These are phyloP conservation scores for Platanthera guangdongensis DNA, from an alignment of 106 monocot species.

Conservation along the genomic window DNA sequence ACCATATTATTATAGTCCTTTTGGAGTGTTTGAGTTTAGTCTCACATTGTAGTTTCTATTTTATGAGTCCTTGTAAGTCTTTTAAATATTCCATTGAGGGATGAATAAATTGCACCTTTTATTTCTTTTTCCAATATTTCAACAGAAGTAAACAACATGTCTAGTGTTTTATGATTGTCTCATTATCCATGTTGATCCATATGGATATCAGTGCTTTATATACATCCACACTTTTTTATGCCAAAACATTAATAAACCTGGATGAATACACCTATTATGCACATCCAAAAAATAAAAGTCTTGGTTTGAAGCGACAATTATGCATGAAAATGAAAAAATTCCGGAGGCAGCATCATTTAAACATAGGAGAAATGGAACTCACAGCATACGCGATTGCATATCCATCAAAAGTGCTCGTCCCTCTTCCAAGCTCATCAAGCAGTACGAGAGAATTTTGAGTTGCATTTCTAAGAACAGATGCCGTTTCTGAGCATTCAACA, in stretches of 20 bases:
- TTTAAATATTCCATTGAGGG: too few species aligned
- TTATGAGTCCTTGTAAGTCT: too few species aligned
- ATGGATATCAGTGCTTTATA: too few species aligned
- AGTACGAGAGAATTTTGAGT: slow-evolving; percentile 85
- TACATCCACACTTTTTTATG: too few species aligned
- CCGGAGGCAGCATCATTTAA: neutral
- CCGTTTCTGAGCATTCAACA: slow-evolving; percentile 91
- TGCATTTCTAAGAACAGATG: slow-evolving; percentile 72
- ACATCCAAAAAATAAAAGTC: neutral
- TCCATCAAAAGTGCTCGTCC: slow-evolving; percentile 98
- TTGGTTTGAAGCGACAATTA: neutral
- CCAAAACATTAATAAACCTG: neutral
- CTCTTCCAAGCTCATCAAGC: slow-evolving; percentile 96
- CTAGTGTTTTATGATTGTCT: too few species aligned
- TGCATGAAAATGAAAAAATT: neutral
- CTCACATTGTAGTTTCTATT: too few species aligned
- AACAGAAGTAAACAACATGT: too few species aligned
- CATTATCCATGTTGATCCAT: too few species aligned
- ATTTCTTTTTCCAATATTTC: too few species aligned
- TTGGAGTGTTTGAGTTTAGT: too few species aligned
- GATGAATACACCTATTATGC: neutral
- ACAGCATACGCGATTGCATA: slow-evolving; percentile 99
- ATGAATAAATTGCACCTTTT: too few species aligned
- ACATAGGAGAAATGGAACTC: slow-evolving; percentile 14
- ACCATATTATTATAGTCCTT: too few species aligned